A percentile compares a stretch with the other conserved stretches of the same genome.
Evolutionary conservation across 495 filamentous ascomycete species (phyloP).

Genomic region (Penicillium taxi): DNA sequence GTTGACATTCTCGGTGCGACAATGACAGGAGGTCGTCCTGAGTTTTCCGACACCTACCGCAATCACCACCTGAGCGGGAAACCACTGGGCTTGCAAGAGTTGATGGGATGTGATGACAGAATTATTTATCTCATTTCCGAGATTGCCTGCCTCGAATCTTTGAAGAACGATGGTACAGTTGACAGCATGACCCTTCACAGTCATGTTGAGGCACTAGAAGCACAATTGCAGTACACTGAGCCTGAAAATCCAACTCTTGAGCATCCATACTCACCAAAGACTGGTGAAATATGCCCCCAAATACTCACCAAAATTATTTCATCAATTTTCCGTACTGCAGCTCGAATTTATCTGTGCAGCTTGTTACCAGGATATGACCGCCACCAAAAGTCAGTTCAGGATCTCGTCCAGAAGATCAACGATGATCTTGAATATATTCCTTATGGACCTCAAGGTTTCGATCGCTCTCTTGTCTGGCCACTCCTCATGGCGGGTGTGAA

Average conservation of each 20-base stretch:
- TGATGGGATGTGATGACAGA: conserved; percentile 97
- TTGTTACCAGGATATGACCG: conserved; percentile 82
- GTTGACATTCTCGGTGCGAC: conserved; percentile 95
- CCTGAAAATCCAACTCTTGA: conserved; percentile 45
- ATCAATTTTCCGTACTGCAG: conserved; percentile 80
- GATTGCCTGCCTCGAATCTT: conserved; percentile 86
- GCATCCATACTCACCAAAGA: conserved; percentile 41
- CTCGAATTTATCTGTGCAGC: conserved; percentile 89
- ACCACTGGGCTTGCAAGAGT: conserved; percentile 71
- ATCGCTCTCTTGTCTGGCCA: conserved; percentile 89
- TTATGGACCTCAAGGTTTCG: conserved; percentile 69
- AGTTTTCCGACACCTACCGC: conserved; percentile 86
- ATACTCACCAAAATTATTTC: conserved; percentile 81
- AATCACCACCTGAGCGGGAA: conserved; percentile 72
- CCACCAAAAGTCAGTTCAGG: conserved; percentile 56
- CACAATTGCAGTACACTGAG: conserved; percentile 78
- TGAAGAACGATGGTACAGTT: conserved; percentile 69
- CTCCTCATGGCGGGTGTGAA: conserved; percentile 75
- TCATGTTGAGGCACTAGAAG: conserved; percentile 72
- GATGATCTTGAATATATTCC: conserved; percentile 70
- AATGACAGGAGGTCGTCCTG: conserved; percentile 77
- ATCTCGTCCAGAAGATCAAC: conserved; percentile 67
- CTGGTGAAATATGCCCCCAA: conserved; percentile 70
- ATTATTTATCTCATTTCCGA: conserved; percentile 98
- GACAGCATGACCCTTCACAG: conserved; percentile 76